Base-by-base conservation (phyloP, 169 alveolate species). In the Cryptosporidium ubiquitum region DNA sequence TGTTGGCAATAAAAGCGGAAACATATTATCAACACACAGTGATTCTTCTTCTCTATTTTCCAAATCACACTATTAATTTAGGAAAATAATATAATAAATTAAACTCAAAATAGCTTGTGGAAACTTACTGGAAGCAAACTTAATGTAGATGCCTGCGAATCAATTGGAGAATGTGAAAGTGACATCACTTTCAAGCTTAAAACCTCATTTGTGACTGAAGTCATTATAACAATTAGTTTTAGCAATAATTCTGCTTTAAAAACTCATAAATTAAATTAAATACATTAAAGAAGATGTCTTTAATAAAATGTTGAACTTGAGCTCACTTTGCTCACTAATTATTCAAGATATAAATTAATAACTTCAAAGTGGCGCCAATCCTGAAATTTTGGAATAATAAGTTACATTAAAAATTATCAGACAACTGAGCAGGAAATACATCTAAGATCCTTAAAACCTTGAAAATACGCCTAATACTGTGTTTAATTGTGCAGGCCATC, bases 11-110 rank as follows among this genome's bases (percentile, higher is more conserved):
- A 79, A 42, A 57, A 79, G 55, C 12, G 89, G 75, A 66, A 61
- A 79, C 89, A 79, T 79, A 61, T 64, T 79, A 40, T 79, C 89
- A 26, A 79, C 42, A 29, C 89, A 79, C 5, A 79, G 23, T 37
- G 44, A n/a, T 5, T 79, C 89, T 12, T 61, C 89, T 23, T 39
- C 66, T 29, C 39, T 29, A 47, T 79, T 61, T 0, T 42, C 75
- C 39, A 64, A 35, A 40, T 61, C 47, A 39, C 5, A 16, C 89
- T 79, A 55, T 37, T 26, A 12, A n/a, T n/a, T 0, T 55, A 7
- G 4, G 66, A 55, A 26, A 12, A n/a, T 10, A 20, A 26, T 9
- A 5, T 7, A 55, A 55, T 35, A 26, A 6, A 55, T 20, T 55
- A 6, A 52, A 55, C 5, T 42, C 5, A 73, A 55, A 20, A 18